Evolutionary conservation across 495 filamentous ascomycete species (phyloP).

Genomic region (Neurospora sp.): DNA sequence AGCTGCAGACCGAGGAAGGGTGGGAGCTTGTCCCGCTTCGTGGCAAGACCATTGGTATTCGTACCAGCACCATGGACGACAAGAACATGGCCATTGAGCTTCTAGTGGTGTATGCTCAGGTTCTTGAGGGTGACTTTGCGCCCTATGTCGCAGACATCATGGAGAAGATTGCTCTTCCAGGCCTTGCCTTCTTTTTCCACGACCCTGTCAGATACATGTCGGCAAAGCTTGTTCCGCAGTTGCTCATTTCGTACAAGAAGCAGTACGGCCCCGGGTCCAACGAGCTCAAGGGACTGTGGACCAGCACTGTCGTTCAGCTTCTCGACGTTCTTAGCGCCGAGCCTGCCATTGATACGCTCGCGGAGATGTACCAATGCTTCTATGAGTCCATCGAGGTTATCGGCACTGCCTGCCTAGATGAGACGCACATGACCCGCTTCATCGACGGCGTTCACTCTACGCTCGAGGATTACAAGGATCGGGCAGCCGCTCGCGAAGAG

Average conservation of each 20-base stretch:
- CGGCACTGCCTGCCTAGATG: conserved; percentile 68
- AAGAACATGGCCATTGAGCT: conserved; percentile 99
- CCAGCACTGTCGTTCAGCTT: conserved; percentile 74
- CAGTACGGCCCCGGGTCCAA: conserved; percentile 67
- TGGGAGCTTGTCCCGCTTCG: conserved; percentile 97
- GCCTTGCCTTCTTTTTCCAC: conserved; percentile 98
- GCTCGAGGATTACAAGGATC: conserved; percentile 81
- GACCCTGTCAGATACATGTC: conserved; percentile 94
- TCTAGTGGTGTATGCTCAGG: conserved; percentile 92
- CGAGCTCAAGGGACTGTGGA: conserved; percentile 72
- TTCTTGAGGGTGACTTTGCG: conserved; percentile 83
- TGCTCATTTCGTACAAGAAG: conserved; percentile 89
- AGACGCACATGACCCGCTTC: conserved; percentile 72
- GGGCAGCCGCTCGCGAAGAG: conserved; percentile 69
- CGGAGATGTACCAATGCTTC: conserved; percentile 99
- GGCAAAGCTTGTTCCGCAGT: conserved; percentile 87
- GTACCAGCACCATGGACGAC: conserved; percentile 91
- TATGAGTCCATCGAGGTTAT: conserved; percentile 97
- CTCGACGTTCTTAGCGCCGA: conserved; percentile 92
- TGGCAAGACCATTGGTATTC: conserved; percentile 97
- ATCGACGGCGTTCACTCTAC: conserved; percentile 74
- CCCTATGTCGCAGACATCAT: conserved; percentile 87
- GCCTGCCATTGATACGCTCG: conserved; percentile 89
- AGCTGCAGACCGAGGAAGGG: conserved; percentile 88
- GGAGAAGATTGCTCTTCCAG: conserved; percentile 91